phyloP scores from a whole-genome alignment of 2,329 filamentous ascomycete species.

The Aspergillus sp. region DNA sequence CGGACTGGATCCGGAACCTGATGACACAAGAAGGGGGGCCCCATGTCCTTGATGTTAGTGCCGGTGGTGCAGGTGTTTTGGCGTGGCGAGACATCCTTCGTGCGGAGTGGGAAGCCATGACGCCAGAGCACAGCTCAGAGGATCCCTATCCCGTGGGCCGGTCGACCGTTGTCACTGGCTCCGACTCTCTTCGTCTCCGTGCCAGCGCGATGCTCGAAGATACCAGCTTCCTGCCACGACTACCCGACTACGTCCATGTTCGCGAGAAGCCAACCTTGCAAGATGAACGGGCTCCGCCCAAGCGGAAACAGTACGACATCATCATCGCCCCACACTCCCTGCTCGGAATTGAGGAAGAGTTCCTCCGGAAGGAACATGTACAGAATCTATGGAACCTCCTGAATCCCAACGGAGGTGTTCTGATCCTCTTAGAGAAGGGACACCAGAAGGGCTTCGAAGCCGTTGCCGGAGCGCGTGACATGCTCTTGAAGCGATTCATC shows the following conservation, averaged over 20 bases:
- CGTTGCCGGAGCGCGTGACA: slow-evolving; percentile 78
- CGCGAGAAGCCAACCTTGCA: slow-evolving; percentile 61
- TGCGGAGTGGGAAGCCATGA: slow-evolving; percentile 77
- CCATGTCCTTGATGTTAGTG: slow-evolving; percentile 62
- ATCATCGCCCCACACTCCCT: slow-evolving; percentile 87
- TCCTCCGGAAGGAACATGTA: slow-evolving; percentile 73
- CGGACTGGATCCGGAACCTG: slow-evolving; percentile 59
- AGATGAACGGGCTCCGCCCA: slow-evolving; percentile 54
- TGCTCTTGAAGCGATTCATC: slow-evolving; percentile 75
- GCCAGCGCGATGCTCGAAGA: slow-evolving; percentile 77
- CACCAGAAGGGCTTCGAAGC: slow-evolving; percentile 90
- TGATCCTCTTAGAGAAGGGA: slow-evolving; percentile 88
- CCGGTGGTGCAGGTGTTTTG: slow-evolving; percentile 62
- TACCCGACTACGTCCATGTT: slow-evolving; percentile 81
- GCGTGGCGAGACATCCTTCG: slow-evolving; percentile 71
- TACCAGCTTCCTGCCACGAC: slow-evolving; percentile 85
- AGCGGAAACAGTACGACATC: slow-evolving; percentile 80
- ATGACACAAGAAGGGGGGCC: slow-evolving; percentile 59
- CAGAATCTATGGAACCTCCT: slow-evolving; percentile 89
- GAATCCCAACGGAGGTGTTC: slow-evolving; percentile 78
- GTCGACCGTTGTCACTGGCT: slow-evolving; percentile 77
- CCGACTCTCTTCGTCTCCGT: slow-evolving; percentile 72
- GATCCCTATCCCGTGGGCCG: slow-evolving; percentile 59
- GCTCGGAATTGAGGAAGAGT: slow-evolving; percentile 73
- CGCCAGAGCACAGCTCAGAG: slow-evolving; percentile 42